Evolutionary conservation across 176 grass and related monocot species (phyloP), one percentile per base, ranked within the genome.

Genomic region (Cenchrus fungigraminus): DNA sequence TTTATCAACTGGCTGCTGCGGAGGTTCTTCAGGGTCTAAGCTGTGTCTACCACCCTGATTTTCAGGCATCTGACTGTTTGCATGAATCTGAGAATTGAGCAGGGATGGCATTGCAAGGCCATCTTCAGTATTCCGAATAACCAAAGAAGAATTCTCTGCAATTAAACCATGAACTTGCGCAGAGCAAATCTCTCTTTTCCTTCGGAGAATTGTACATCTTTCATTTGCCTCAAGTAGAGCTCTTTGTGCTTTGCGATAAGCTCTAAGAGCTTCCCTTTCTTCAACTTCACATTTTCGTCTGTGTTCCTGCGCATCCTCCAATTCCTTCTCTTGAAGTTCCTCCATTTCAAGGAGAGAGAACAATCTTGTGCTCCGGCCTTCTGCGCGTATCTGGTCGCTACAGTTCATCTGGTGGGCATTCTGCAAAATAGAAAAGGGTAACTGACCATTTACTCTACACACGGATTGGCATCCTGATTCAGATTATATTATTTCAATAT

Each of bases 241-340:
- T 89, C 73, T 82, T 89, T 99, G 93, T 74, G 90, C 88, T 79
- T 89, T 96, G 65, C 97, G 87, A 72, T 94, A 96, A 44, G 91
- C 93, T 92, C 89, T 92, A 20, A 99, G 85, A 34, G 97, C 97
- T 86, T 88, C 87, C 84, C 90, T 99, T 89, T 99, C 97, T 81
- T 94, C 84, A 84, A 90, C 80, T 85, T 99, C 93, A 34, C 94
- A 95, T 79, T 81, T 92, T 58, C 84, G 65, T 83, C 93, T 92
- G 67, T 89, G 70, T 76, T 94, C 89, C 78, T 96, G 93, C 84
- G 90, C 97, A 64, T 91, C 88, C 84, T 99, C 93, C 84, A 96
- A 87, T 82, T 96, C 97, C 85, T 57, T 90, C 67, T 96, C 97
- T 79, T 91, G 91, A 44, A 90, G 44, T 74, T 99, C 93, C 76